Conservation (phyloP, 768 basidiomycete genomes). For the Nevesoporus exiguus region DNA sequence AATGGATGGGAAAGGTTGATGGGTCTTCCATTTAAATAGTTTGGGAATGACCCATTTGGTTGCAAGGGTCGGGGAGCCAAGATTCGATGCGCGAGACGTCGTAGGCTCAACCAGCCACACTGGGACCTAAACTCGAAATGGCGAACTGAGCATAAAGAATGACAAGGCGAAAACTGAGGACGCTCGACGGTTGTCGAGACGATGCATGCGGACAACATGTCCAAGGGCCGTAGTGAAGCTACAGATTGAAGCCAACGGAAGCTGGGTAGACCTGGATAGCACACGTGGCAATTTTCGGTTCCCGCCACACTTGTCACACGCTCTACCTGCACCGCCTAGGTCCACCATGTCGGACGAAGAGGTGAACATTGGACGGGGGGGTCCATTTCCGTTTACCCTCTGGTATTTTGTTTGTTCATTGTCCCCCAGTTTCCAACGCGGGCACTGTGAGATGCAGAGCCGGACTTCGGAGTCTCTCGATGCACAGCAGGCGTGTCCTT, state of each 20-base stretch:
- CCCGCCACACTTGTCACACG: no score
- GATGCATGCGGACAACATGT: background rate
- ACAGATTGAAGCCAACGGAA: no score
- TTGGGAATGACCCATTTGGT: conserved; percentile 2
- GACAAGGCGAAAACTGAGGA: background rate
- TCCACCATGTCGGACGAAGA: conserved; percentile 90
- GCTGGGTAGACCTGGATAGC: background rate
- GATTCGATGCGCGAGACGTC: conserved; percentile 24
- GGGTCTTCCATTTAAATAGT: no score
- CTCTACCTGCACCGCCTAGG: no score
- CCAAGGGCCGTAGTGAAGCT: no score
- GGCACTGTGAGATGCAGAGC: conserved; percentile 74
- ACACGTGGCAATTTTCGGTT: no score
- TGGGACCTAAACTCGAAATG: conserved; percentile 1
- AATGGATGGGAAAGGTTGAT: no score
- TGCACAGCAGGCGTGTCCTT: conserved; percentile 51
- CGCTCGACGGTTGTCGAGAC: background rate
- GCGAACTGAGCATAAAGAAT: conserved; percentile 7
- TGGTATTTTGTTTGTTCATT: background rate
- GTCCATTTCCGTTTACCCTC: conserved; percentile 36
- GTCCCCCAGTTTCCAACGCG: conserved; percentile 56
- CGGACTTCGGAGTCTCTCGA: conserved; percentile 84
- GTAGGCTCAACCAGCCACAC: conserved; percentile 20
- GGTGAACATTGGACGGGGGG: conserved; percentile 89
- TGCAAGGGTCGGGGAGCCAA: conserved; percentile 10